Base-by-base conservation (phyloP, 2,329 filamentous ascomycete genomes). In the Pseudopithomyces maydicus region DNA sequence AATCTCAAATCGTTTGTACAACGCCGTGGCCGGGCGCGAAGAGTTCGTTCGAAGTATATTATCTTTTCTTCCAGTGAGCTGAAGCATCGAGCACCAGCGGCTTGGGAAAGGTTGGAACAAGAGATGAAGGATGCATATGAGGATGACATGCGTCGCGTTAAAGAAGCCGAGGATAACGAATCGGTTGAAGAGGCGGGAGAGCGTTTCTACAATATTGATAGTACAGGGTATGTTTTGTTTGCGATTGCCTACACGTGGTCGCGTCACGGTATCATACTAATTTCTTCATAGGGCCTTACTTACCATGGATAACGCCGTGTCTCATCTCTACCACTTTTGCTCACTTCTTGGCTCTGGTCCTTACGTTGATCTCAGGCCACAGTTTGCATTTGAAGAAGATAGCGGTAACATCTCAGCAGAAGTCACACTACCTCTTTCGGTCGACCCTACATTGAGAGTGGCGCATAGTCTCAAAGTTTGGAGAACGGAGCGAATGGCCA, bases 241-340 rank as follows among this genome's bases (percentile, higher is more conserved):
- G 19, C n/a, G 5, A 20, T 22, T 49, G 33, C 33, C 49, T 15
- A 51, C 43, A 17, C 39, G 32, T 32, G 17, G 26, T 7, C 20
- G 12, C 23, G 8, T 39, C 15, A 15, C 20, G 11, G 20, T 32
- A 41, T 33, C 17, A 32, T 6, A 43, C 23, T 42, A 10, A 51
- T 15, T 6, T 15, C 22, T 38, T 8, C 6, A 38, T 49, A 85
- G 88, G 4, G 91, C 91, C 0, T 75, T 86, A 12, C 77, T 97
- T 14, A 90, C 90, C 11, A 81, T 92, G 1, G 84, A 90, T 36
- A 90, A 90, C 62, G 90, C 91, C 0, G 85, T 88, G 46, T 75
- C 81, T n/a, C 92, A 95, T 72, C 81, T 98, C 1, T 81, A 90
- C 45, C 91, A 96, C 73, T 96, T 97, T 65, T 97, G 93, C 73